Evolutionary conservation across 2,329 filamentous ascomycete genomes (phyloP), one percentile per base, ranked within the genome.

Genomic region (Fonsecaea pugnacius): DNA sequence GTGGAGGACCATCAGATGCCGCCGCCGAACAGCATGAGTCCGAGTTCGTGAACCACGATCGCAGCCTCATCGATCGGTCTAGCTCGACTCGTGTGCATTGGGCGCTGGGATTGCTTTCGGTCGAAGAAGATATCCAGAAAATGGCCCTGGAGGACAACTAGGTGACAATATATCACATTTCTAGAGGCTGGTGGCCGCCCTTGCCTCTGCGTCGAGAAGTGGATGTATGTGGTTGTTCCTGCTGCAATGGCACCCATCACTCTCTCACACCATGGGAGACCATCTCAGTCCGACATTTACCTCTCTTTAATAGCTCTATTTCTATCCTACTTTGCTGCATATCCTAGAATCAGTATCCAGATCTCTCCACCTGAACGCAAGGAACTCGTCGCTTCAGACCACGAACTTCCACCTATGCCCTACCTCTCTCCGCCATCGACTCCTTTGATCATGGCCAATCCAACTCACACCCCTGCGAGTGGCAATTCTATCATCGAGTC

Each of bases 101-200:
- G 79, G 92, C 91, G 1, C 83, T 96, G 74, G 93, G 93, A 0
- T 73, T 96, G 63, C 77, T 96, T 66, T 87, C 87, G 2, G 84
- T 91, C n/a, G 90, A 96, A 72, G 85, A 89, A 62, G 91, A 96
- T 75, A 81, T 95, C 68, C 82, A 87, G 67, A 82, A 79, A 70
- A 76, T 91, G 71, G 85, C 85, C 62, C 72, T 91, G 46, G 81
- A 60, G 27, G 58, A 60, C 12, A 35, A 48, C 7, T 64, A 61
- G 58, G 36, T 30, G n/a, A 27, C 33, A 40, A 30, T 18, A 30
- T 30, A 30, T 30, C 27, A 30, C 27, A 30, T 30, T 30, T 24
- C 55, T 18, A 27, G 21, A 12, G 16, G 3, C 30, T 10, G 27
- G 8, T 1, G 3, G 9, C 33, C 46, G 57, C 43, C 8, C 43